Base-by-base conservation (phyloP, 257 asterid genomes). In the Rauvolfia tetraphylla region DNA sequence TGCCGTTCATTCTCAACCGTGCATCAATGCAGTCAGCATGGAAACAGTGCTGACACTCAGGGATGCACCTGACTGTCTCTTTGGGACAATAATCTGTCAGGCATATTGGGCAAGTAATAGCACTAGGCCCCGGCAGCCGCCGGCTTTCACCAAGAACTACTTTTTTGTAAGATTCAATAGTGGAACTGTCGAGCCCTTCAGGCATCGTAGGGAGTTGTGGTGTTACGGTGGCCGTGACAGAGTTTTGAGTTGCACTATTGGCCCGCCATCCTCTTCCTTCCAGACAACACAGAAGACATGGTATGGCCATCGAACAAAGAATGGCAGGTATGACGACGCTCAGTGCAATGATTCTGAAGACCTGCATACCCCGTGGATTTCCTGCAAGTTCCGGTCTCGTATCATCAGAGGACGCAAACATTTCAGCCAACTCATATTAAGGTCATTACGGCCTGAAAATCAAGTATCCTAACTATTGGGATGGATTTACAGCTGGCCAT, bases 1-100 rank as follows among this genome's bases (percentile, higher is more conserved):
- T 77, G 22, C 88, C 80, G 31, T 94, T 89, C 73, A 83, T 42
- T 62, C 87, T 80, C 75, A 94, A 57, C 98, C 98, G 92, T 76
- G 87, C 96, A 73, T 94, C 98, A 33, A 92, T 87, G 58, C 97
- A 94, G 0, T 90, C 92, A 1, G 93, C 89, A 73, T 92, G 98
- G 77, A 94, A 92, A 78, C 97, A 94, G 73, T 94, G 98, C 3
- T 88, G 84, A 72, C 97, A 92, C 3, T 78, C 86, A 11, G 97
- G 93, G 23, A 94, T 86, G 76, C 95, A 78, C 74, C 90, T 80
- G 1, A 94, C 25, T 3, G 85, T 84, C 63, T 94, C 97, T 72
- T 85, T 89, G 0, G 97, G 89, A 8, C 75, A 49, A 68, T 94
- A 94, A 17, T 94, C 98, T 1, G 73, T 79, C 10, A 94, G 77